Evolutionary conservation across 2,329 filamentous ascomycete genomes (phyloP).

Genomic region (Huntiella savannae): DNA sequence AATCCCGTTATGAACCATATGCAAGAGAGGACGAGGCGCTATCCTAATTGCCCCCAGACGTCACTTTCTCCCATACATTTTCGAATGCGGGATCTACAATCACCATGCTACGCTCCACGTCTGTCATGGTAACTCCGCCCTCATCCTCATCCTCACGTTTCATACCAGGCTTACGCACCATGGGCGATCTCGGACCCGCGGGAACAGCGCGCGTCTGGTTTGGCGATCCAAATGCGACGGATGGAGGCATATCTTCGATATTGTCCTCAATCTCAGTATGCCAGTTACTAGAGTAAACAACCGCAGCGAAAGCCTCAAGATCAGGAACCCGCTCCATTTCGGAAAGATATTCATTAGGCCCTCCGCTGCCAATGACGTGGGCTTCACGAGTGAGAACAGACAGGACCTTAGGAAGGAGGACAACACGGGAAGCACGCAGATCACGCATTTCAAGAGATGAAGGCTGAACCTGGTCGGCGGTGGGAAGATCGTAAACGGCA

Average conservation of each 20-base stretch:
- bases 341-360: conserved; percentile 50
- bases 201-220: conserved; percentile 11
- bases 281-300: conserved; percentile 77
- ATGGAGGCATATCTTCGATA: conserved; percentile 15
- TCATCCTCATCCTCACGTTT: conserved; percentile 21
- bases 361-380: conserved; percentile 67
- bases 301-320: conserved; percentile 66
- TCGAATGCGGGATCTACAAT: conserved; percentile 31
- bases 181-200: conserved; percentile 16
- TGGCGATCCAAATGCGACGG: conserved; percentile 5
- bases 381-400: conserved; percentile 83
- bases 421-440: conserved; percentile 37
- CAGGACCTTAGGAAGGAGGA: conserved; percentile 67
- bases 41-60: conserved; percentile 6
- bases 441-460: conserved; percentile 16
- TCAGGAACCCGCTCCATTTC: conserved; percentile 61
- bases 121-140: conserved; percentile 34
- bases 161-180: conserved; percentile 6
- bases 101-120: conserved; percentile 16
- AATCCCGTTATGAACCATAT: conserved; percentile 3
- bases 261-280: conserved; percentile 39
- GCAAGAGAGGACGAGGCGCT: conserved; percentile 1
- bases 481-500: conserved; percentile 48
- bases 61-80: conserved; percentile 49
- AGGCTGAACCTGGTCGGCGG: conserved; percentile 8